A percentile compares a stretch with the other conserved stretches of the same genome.
phyloP scores from a whole-genome alignment of 129 eudicot genomes.

The Chrysanthemum seticuspe region DNA sequence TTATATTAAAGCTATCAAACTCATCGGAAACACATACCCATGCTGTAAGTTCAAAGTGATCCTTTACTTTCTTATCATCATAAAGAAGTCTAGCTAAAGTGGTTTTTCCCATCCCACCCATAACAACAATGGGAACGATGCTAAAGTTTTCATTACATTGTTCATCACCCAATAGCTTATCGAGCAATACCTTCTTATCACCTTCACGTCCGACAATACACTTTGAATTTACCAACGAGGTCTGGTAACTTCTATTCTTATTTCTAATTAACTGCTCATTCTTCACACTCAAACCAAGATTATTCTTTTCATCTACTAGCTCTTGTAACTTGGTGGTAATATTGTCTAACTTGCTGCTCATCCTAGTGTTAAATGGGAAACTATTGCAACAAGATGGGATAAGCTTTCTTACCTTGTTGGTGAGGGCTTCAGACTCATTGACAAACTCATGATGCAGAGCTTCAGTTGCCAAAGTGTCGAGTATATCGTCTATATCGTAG shows the following conservation, averaged over 20 bases:
- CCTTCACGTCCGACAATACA: neutral
- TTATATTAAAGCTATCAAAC: too few species aligned
- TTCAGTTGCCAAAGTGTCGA: constrained; percentile 1
- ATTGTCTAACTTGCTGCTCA: neutral
- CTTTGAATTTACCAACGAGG: neutral
- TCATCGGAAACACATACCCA: too few species aligned
- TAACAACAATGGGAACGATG: too few species aligned
- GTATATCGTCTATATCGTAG: neutral
- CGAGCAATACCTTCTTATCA: neutral
- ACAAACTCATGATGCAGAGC: neutral
- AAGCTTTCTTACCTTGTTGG: neutral
- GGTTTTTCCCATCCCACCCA: too few species aligned
- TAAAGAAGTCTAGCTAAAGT: neutral
- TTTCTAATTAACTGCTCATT: neutral
- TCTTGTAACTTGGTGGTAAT: neutral
- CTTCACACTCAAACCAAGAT: neutral
- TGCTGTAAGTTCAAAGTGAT: too few species aligned
- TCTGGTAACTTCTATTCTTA: neutral
- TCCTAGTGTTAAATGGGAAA: neutral
- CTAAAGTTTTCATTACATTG: neutral
- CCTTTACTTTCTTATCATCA: neutral
- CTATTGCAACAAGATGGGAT: constrained; percentile 1
- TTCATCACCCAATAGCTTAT: neutral
- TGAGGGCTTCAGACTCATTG: neutral
- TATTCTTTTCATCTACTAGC: too few species aligned